Percentiles rank a stretch among this genome's conserved stretches.
phyloP scores from a whole-genome alignment of 2,329 filamentous ascomycete species.

The Fusarium sulawesiense region DNA sequence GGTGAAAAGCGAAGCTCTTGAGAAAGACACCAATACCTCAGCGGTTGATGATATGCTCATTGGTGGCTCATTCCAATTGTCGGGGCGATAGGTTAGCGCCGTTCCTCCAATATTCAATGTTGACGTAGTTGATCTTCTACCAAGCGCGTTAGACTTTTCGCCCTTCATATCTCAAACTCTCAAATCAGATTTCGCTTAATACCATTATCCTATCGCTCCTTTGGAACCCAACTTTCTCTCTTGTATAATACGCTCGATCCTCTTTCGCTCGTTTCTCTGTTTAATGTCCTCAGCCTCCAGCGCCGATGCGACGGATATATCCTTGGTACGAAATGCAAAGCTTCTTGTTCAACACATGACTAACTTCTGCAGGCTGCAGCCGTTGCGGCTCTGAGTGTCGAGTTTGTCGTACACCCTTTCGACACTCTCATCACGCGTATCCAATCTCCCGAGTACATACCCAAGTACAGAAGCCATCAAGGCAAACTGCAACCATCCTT shows the following conservation, averaged over 20 bases:
- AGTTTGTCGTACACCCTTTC: slow-evolving; percentile 33
- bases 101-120: neutral
- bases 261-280: neutral
- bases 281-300: slow-evolving; percentile 16
- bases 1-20: neutral
- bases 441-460: slow-evolving; percentile 25
- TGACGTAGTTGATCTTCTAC: slow-evolving; percentile 23
- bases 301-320: slow-evolving; percentile 26
- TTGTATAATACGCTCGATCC: accelerated
- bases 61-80: neutral
- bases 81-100: slow-evolving; percentile 1
- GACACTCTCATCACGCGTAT: slow-evolving; percentile 32
- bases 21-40: accelerated
- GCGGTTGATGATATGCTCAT: neutral
- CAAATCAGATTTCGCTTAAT: neutral
- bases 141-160: neutral
- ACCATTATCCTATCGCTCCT: too few relatives aligned
- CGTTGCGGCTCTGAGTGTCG: slow-evolving; percentile 19
- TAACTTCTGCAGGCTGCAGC: slow-evolving; percentile 8
- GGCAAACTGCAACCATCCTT: slow-evolving; percentile 15
- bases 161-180: neutral
- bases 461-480: slow-evolving; percentile 2
- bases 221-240: neutral
- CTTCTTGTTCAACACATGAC: accelerated
- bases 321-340: neutral